phyloP scores from a whole-genome alignment of 1,139 yeast genomes.

The Diutina rugosa region DNA sequence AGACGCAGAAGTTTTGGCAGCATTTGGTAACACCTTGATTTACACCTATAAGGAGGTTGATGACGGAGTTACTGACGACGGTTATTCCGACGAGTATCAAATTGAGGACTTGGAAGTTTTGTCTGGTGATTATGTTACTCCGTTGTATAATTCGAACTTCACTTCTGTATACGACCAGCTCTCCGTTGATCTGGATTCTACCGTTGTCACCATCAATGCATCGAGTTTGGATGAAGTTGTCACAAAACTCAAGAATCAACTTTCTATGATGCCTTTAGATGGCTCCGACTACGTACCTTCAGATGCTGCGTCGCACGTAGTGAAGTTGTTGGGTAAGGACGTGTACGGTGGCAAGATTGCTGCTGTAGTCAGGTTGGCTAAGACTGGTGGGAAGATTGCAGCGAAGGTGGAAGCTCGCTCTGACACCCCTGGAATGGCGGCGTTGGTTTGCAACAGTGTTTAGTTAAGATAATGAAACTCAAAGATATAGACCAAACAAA shows the following conservation, averaged over 20 bases:
- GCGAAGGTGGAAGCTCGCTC: slow-evolving; percentile 66
- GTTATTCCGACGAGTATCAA: slow-evolving; percentile 88
- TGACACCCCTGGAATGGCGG: slow-evolving; percentile 27
- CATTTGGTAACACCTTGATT: slow-evolving; percentile 56
- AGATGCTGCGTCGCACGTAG: slow-evolving; percentile 51
- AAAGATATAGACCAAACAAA: background rate
- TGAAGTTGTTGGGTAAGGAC: slow-evolving; percentile 78
- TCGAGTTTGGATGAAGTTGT: slow-evolving; percentile 24
- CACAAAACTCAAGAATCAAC: slow-evolving; percentile 38
- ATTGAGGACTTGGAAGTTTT: slow-evolving; percentile 65
- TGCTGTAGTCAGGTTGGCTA: slow-evolving; percentile 58
- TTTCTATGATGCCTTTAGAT: slow-evolving; percentile 73
- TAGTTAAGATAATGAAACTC: background rate
- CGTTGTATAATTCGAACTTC: slow-evolving; percentile 72
- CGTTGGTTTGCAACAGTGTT: slow-evolving; percentile 7
- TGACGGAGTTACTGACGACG: slow-evolving; percentile 71
- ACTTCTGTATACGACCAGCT: slow-evolving; percentile 65
- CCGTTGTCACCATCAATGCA: slow-evolving; percentile 25
- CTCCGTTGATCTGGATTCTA: slow-evolving; percentile 16
- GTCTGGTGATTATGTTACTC: slow-evolving; percentile 75
- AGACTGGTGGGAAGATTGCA: slow-evolving; percentile 56
- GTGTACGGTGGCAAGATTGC: slow-evolving; percentile 65
- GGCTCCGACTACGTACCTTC: slow-evolving; percentile 57
- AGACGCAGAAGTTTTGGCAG: slow-evolving; percentile 31
- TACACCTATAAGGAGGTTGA: slow-evolving; percentile 72